Conservation (phyloP, 768 basidiomycete genomes). For the Tulasnella sp. region DNA sequence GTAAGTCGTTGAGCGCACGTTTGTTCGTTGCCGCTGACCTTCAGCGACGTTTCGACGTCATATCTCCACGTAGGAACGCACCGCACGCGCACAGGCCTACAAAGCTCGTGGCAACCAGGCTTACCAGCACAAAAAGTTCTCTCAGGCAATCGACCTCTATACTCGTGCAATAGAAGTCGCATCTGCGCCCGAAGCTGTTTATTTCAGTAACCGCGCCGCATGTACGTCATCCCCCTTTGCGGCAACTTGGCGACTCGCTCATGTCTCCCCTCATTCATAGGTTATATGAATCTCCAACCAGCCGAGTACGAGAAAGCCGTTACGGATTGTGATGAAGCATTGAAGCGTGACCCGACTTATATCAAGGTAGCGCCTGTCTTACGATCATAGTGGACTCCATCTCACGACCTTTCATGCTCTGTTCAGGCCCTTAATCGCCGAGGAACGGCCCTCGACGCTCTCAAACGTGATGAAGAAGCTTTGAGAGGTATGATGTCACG, state of each 20-base stretch:
- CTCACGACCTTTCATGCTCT: constrained; percentile 14
- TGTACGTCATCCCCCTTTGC: constrained; percentile 39
- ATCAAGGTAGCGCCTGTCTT: constrained; percentile 36
- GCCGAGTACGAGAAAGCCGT: constrained; percentile 75
- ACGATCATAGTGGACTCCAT: constrained; percentile 29
- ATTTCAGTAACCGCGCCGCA: constrained; percentile 93
- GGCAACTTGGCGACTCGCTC: no score
- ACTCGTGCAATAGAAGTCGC: constrained; percentile 36
- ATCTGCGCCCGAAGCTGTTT: constrained; percentile 65
- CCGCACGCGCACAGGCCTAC: constrained; percentile 39
- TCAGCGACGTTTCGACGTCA: neutral
- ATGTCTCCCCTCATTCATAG: constrained; percentile 28
- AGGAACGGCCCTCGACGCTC: constrained; percentile 68
- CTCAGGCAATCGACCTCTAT: constrained; percentile 32
- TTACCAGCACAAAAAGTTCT: constrained; percentile 31
- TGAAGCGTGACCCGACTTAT: constrained; percentile 71
- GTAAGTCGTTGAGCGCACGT: neutral
- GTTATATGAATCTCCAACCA: constrained; percentile 83
- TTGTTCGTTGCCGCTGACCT: no score
- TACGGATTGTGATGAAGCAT: constrained; percentile 77
- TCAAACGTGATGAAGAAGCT: constrained; percentile 62
- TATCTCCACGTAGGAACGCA: constrained; percentile 11
- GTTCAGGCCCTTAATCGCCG: constrained; percentile 70
- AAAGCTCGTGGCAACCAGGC: constrained; percentile 35
- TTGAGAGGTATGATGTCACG: constrained; percentile 49